Evolutionary conservation across 176 grass and related monocot species (phyloP), one percentile per base, ranked within the genome.

Genomic region (Ensete ventricosum): DNA sequence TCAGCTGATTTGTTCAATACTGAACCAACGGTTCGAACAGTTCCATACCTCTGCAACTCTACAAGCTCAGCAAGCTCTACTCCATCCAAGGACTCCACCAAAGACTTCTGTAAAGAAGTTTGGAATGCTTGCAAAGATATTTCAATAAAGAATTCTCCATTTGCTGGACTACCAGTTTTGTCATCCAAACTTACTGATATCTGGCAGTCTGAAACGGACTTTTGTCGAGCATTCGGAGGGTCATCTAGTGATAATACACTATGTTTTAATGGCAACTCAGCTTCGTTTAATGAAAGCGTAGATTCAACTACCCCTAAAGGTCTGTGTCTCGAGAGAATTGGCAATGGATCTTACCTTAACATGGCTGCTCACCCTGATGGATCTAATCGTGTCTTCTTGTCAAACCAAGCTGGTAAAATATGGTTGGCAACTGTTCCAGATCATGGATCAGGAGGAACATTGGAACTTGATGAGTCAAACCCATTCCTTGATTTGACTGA

Each of bases 341-440:
- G 85, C 79, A 98, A 93, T 77, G 77, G 82, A 1, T 77, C 90
- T n/a, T 98, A 79, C 82, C 7, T 88, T 1, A 91, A 89, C 82
- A 98, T 98, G 90, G 88, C 58, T 55, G 52, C 94, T 11, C 87
- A 97, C 82, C 92, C 92, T 3, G 92, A 96, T 75, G 92, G 92
- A 2, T 96, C 92, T 2, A 78, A 73, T 68, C 86, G 87, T 54
- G 75, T 88, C 16, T 92, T 92, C 84, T 80, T 96, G 3, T 48
- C 64, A 49, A 96, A 73, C 64, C 92, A 82, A 68, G 78, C 78
- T 1, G 92, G 92, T 1, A 85, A 89, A 68, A 86, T 97, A 64
- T 92, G 85, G 89, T 69, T 98, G 2, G 94, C 88, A 62, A 75
- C 84, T 54, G 69, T 98, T 27, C 90, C 94, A 26, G 74, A 77